Percentiles rank a stretch among this genome's conserved stretches.
These are phyloP conservation scores for Fraxinus xanthoxyloides DNA, from an alignment of 305 asterid genomes.

Conservation along the genomic window DNA sequence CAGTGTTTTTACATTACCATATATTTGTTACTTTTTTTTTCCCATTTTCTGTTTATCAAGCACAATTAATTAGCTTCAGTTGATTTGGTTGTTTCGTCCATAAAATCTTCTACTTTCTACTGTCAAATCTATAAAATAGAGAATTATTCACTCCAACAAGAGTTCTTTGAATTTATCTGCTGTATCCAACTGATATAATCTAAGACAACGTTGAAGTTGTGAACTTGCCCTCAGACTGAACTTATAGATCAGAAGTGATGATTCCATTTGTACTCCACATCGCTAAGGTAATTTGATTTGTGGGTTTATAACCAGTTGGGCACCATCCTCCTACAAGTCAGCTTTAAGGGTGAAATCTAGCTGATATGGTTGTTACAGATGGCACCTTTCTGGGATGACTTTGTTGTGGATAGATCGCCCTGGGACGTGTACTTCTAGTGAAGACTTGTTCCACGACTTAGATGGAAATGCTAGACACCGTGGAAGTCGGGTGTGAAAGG, in stretches of 20 bases:
- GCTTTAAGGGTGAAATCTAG: neutral
- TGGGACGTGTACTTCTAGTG: neutral
- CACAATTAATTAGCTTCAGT: neutral
- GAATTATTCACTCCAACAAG: neutral
- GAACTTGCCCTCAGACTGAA: neutral
- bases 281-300: neutral
- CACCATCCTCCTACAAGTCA: neutral
- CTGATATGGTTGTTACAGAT: neutral
- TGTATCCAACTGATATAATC: neutral
- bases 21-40: neutral
- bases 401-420: neutral
- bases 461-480: neutral
- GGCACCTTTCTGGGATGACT: neutral
- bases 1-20: slow-evolving; percentile 21
- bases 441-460: neutral
- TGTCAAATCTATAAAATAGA: neutral
- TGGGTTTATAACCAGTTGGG: neutral
- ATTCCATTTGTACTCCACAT: neutral
- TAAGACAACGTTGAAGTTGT: neutral
- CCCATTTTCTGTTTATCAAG: neutral
- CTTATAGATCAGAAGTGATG: neutral
- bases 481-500: neutral
- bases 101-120: neutral
- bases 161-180: neutral
- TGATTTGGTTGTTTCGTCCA: neutral